Evolutionary conservation across 768 basidiomycete species (phyloP).

Genomic region (Lactifluus pinguis): DNA sequence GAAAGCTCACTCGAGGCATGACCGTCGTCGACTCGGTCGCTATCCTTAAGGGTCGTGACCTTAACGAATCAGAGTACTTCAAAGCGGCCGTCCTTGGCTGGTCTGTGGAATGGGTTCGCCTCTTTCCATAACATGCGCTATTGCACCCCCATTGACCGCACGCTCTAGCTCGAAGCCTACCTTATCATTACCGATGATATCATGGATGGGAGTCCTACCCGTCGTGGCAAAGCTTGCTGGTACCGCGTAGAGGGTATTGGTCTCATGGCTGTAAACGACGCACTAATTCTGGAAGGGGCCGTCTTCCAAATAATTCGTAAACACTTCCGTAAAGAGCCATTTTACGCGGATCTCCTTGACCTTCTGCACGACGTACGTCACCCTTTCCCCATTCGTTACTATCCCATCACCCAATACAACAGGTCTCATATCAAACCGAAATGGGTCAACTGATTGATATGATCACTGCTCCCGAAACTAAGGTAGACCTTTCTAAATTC

Average conservation of each 20-base stretch:
- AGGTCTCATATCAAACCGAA: conserved; percentile 81
- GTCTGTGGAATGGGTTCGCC: too few species aligned
- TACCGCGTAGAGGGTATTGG: conserved; percentile 64
- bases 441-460: conserved; percentile 94
- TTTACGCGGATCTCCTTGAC: conserved; percentile 86
- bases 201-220: conserved; percentile 92
- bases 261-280: conserved; percentile 89
- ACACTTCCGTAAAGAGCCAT: conserved; percentile 71
- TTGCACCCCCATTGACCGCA: neutral
- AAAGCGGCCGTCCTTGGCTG: too few species aligned
- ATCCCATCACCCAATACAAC: neutral
- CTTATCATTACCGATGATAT: conserved; percentile 97
- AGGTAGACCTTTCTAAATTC: conserved; percentile 81
- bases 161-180: conserved; percentile 80
- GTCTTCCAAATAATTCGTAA: conserved; percentile 87
- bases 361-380: conserved; percentile 72
- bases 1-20: too few species aligned
- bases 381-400: neutral
- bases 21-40: too few species aligned
- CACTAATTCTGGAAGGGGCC: conserved; percentile 91
- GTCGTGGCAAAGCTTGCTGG: conserved; percentile 94
- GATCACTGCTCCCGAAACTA: conserved; percentile 88
- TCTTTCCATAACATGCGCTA: too few species aligned
- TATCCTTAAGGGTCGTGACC: too few species aligned
- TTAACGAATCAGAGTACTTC: too few species aligned